phyloP scores from a whole-genome alignment of 805 yeast genomes.

The Pichia gijzeniarum region DNA sequence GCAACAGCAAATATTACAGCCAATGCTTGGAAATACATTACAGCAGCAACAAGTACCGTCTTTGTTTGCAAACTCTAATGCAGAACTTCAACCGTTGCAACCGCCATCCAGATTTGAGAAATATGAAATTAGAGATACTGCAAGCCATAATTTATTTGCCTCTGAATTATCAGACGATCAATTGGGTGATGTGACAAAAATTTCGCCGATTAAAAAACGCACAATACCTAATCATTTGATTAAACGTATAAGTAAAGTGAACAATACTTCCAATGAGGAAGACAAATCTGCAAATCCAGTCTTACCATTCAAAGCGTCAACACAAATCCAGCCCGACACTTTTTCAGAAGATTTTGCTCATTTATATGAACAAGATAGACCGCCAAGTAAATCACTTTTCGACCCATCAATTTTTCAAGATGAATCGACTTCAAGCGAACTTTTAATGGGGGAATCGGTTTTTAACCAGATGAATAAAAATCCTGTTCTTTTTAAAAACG shows the following conservation, averaged over 20 bases:
- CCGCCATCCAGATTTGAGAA: slow-evolving; percentile 18
- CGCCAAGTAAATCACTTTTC: slow-evolving; percentile 45
- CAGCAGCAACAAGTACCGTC: slow-evolving; percentile 5
- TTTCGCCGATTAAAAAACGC: slow-evolving; percentile 36
- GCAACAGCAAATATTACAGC: no score
- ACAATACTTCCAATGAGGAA: slow-evolving; percentile 27
- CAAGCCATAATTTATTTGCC: neutral
- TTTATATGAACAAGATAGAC: slow-evolving; percentile 31
- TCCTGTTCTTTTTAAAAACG: slow-evolving; percentile 40
- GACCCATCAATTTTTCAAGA: slow-evolving; percentile 41
- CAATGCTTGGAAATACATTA: neutral
- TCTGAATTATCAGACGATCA: neutral
- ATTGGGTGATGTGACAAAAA: neutral
- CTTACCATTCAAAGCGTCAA: slow-evolving; percentile 21
- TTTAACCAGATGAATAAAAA: slow-evolving; percentile 34
- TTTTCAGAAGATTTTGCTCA: slow-evolving; percentile 16
- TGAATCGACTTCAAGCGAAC: slow-evolving; percentile 28
- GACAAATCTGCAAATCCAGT: slow-evolving; percentile 19
- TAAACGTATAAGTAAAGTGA: slow-evolving; percentile 33
- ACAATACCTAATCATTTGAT: slow-evolving; percentile 41
- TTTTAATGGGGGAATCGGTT: slow-evolving; percentile 22
- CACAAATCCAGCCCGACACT: slow-evolving; percentile 17
- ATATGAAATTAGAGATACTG: slow-evolving; percentile 13
- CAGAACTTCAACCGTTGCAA: neutral
- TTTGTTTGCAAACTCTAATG: neutral